A percentile compares a stretch with the other conserved stretches of the same genome.
Conservation (phyloP, 2,329 filamentous ascomycete genomes). For the Cyphellophora europaea region DNA sequence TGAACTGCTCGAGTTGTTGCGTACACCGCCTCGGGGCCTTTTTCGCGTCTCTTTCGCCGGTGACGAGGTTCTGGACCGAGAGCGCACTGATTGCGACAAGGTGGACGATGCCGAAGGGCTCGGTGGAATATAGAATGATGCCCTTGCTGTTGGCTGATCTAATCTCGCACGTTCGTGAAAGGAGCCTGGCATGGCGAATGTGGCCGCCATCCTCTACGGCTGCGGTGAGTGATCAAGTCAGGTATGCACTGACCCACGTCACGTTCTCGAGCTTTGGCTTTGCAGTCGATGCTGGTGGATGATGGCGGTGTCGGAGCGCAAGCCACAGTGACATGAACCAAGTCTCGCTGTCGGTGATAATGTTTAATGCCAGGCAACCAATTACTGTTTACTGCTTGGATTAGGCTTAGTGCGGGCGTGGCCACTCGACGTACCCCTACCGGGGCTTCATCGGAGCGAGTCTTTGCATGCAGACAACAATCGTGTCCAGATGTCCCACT, state of each 20-base stretch:
- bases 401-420: no score
- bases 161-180: conserved; percentile 3
- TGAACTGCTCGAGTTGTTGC: background rate
- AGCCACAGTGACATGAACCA: no score
- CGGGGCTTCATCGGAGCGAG: no score
- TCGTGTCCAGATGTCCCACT: no score
- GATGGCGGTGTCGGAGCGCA: no score
- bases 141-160: background rate
- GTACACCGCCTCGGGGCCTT: background rate
- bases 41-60: background rate
- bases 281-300: no score
- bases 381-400: no score
- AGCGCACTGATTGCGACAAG: background rate
- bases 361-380: no score
- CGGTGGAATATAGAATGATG: background rate
- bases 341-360: no score
- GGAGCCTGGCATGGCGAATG: conserved; percentile 9
- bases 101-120: background rate
- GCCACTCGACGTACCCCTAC: no score
- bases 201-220: conserved; percentile 1
- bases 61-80: background rate
- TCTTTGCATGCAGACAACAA: no score
- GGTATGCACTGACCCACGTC: conserved; percentile 1
- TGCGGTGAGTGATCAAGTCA: conserved; percentile 1
- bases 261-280: no score